Conservation (phyloP, 768 basidiomycete genomes). For the Trametes cingulata region DNA sequence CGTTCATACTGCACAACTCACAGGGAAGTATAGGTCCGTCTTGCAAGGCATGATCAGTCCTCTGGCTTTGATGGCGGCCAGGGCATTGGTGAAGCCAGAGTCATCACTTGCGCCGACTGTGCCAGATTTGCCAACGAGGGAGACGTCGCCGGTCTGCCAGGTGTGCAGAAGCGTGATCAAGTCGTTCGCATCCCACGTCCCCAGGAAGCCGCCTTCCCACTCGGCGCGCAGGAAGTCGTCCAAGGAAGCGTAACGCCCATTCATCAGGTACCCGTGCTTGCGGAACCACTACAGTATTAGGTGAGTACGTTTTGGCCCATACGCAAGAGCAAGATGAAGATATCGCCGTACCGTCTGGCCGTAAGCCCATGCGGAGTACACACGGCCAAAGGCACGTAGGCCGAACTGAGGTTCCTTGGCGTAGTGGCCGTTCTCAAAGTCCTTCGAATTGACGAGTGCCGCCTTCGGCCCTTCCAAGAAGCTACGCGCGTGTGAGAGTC, state of each 20-base stretch:
- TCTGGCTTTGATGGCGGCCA: slow-evolving; percentile 48
- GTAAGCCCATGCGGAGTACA: slow-evolving; percentile 60
- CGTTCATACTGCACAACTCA: slow-evolving; percentile 27
- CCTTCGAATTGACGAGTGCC: slow-evolving; percentile 53
- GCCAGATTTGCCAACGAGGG: slow-evolving; percentile 34
- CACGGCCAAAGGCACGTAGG: slow-evolving; percentile 56
- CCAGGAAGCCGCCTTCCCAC: slow-evolving; percentile 49
- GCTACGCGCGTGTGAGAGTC: slow-evolving; percentile 30
- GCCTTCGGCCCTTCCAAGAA: slow-evolving; percentile 62
- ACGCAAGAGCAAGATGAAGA: neutral
- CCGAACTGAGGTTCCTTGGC: slow-evolving; percentile 47
- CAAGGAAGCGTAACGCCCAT: slow-evolving; percentile 48
- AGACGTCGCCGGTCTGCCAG: slow-evolving; percentile 54
- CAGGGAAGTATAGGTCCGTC: slow-evolving; percentile 60
- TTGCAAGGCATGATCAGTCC: slow-evolving; percentile 61
- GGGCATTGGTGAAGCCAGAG: slow-evolving; percentile 42
- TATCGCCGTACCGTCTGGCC: slow-evolving; percentile 47
- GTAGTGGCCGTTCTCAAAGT: slow-evolving; percentile 57
- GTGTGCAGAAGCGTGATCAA: slow-evolving; percentile 49
- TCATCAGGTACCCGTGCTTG: slow-evolving; percentile 45
- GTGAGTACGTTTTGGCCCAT: no score
- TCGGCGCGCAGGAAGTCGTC: slow-evolving; percentile 51
- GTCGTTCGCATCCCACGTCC: slow-evolving; percentile 40
- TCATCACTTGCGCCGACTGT: slow-evolving; percentile 5
- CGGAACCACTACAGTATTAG: slow-evolving; percentile 72